Evolutionary conservation across 202 grass and related monocot species (phyloP), one percentile per base, ranked within the genome.

Genomic region (Panicum hallii): DNA sequence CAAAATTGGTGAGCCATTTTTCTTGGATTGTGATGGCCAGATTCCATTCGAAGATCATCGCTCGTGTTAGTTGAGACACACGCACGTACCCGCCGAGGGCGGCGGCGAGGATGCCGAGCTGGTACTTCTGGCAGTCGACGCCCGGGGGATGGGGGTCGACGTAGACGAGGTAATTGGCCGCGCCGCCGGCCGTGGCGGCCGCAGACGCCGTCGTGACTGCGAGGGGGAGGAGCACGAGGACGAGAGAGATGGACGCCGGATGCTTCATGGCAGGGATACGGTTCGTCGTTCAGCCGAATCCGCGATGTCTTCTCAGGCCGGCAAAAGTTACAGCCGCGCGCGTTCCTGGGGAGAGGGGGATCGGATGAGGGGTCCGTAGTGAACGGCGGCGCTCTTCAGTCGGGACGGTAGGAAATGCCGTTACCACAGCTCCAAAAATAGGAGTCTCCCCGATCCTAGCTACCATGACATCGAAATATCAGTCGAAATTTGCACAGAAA

Each of bases 81-180:
- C 2, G 2, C 45, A 7, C 63, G 3, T 70, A 88, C 90, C 88
- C 68, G 74, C 90, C 85, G 62, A 92, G 83, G 32, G 89, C 88
- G 30, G 88, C 63, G 76, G 86, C 26, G 32, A 95, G 93, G 62
- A 91, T 90, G 83, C 76, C 85, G 80, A 95, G 81, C 46, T 95
- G 85, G 90, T 88, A 86, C 22, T 63, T 19, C 75, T 64, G 78
- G 71, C 80, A 77, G 15, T 77, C 8, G 76, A 86, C 86, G 75
- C 66, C 66, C 15, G 81, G 47, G 1, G 93, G 85, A 45, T 71
- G 50, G 11, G 67, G 40, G 61, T 88, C 67, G 4, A 88, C 90
- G 77, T 90, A 89, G 54, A 95, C 62, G 5, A 92, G 90, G 75
- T 84, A 89, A 5, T 47, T 65, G 15, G 52, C 79, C 40, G 80